Conservation (phyloP, 164 flowering plant genomes). For the Piper longum region DNA sequence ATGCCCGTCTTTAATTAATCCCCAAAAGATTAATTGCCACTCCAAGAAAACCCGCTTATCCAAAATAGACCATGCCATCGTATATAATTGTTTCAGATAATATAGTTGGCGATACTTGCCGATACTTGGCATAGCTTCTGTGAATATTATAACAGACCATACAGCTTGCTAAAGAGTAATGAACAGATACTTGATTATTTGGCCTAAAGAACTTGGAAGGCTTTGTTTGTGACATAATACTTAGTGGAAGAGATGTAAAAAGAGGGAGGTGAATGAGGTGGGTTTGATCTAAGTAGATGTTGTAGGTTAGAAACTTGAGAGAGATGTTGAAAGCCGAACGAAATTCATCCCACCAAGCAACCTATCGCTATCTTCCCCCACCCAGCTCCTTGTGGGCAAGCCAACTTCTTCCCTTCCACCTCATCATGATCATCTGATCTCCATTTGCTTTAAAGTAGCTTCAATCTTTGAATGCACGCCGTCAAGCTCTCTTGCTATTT, state of each 20-base stretch:
- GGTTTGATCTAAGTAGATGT: conserved; percentile 4
- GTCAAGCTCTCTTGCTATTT: not conserved
- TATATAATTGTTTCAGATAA: too few species aligned
- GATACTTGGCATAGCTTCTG: too few species aligned
- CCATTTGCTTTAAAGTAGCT: not conserved
- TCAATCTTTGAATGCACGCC: not conserved
- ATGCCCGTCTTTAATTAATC: too few species aligned
- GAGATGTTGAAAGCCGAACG: conserved; percentile 6
- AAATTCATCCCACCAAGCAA: conserved; percentile 7
- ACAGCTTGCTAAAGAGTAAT: too few species aligned
- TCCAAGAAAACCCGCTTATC: too few species aligned
- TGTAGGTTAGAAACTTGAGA: conserved; percentile 8
- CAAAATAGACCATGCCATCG: too few species aligned
- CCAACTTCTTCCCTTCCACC: not conserved
- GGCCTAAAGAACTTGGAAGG: too few species aligned
- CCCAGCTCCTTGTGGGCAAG: conserved; percentile 1
- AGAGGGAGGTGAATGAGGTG: not conserved
- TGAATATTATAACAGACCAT: too few species aligned
- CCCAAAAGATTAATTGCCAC: too few species aligned
- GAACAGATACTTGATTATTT: too few species aligned
- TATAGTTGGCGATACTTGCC: too few species aligned
- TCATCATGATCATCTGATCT: not conserved
- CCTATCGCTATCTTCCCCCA: conserved; percentile 1
- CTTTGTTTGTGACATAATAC: too few species aligned
- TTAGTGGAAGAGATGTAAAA: not conserved